Evolutionary conservation across 1,139 yeast species (phyloP), one percentile per base, ranked within the genome.

Genomic region (Blastobotrys illinoisensis): DNA sequence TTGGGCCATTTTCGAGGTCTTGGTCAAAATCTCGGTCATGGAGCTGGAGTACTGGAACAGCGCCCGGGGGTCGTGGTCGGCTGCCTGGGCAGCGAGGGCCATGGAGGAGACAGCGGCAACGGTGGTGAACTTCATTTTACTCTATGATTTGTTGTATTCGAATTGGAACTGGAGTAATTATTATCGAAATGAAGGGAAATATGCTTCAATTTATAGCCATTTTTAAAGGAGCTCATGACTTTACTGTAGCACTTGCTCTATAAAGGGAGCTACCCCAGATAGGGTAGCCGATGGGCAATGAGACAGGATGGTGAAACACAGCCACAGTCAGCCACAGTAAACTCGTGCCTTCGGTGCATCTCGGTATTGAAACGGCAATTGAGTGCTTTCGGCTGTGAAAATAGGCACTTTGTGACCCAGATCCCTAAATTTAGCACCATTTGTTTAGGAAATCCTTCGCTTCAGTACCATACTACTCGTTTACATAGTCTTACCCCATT

Each of bases 1-100:
- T 4, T 21, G 11, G 21, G 49, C 49, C 43, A 45, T 48, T 19
- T 18, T 7, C 26, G 47, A 46, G n/a, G 54, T 49, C 11, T 13
- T 20, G 44, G 11, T 5, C 47, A 52, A 16, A 19, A 52, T 48
- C 18, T 49, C 51, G 16, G 36, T 36, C 46, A 48, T 44, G 13
- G 23, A 44, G 23, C 49, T 51, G 23, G 52, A 9, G 26, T 52
- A n/a, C 23, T 44, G 46, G 16, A 52, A 23, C 44, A 52, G 23
- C 20, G 49, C 21, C 19, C 23, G 44, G n/a, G 52, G 49, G 7
- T 32, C 40, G 49, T 48, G 52, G 24, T 32, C 13, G 21, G 45
- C 19, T 9, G 20, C 28, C 21, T 50, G 44, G n/a, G 47, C 46
- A 9, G 43, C 13, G 20, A 51, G 18, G 3, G 47, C 43, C 20